phyloP scores from a whole-genome alignment of 441 rosid species.

The Euphorbia schlechtendalii region DNA sequence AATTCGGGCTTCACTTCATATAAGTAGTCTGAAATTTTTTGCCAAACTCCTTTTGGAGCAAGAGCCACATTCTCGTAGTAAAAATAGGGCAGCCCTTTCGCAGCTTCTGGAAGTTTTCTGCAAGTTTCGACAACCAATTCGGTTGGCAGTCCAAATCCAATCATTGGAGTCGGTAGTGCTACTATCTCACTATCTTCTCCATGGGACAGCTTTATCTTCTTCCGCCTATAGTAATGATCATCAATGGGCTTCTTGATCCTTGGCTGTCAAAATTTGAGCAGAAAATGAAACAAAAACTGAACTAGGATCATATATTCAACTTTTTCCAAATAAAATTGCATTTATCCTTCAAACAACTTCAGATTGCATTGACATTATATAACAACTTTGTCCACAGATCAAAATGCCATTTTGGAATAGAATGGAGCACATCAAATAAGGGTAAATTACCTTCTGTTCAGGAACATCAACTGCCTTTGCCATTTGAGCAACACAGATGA shows the following conservation, averaged over 20 bases:
- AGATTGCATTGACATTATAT: background rate
- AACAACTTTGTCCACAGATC: background rate
- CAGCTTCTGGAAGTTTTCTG: conserved; percentile 50
- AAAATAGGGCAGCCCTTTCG: conserved; percentile 63
- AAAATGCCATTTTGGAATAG: background rate
- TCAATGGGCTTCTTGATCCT: conserved; percentile 22
- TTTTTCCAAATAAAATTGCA: too few species aligned
- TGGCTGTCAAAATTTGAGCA: conserved; percentile 30
- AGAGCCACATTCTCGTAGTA: conserved; percentile 84
- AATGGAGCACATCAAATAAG: background rate
- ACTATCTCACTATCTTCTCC: conserved; percentile 43
- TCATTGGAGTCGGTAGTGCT: conserved; percentile 75
- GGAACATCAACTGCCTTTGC: conserved; percentile 49
- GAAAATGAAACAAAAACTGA: background rate
- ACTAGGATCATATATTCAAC: background rate
- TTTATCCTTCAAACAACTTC: background rate
- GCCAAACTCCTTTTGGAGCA: conserved; percentile 89
- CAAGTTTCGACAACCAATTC: conserved; percentile 25
- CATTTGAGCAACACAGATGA: conserved; percentile 72
- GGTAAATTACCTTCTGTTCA: conserved; percentile 44
- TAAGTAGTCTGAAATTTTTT: conserved; percentile 50
- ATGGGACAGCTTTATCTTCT: conserved; percentile 28
- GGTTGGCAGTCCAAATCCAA: conserved; percentile 72
- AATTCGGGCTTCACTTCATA: conserved; percentile 70
- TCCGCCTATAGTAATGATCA: conserved; percentile 24